phyloP scores from a whole-genome alignment of 1,139 yeast genomes.

The Sugiyamaella neomexicana region DNA sequence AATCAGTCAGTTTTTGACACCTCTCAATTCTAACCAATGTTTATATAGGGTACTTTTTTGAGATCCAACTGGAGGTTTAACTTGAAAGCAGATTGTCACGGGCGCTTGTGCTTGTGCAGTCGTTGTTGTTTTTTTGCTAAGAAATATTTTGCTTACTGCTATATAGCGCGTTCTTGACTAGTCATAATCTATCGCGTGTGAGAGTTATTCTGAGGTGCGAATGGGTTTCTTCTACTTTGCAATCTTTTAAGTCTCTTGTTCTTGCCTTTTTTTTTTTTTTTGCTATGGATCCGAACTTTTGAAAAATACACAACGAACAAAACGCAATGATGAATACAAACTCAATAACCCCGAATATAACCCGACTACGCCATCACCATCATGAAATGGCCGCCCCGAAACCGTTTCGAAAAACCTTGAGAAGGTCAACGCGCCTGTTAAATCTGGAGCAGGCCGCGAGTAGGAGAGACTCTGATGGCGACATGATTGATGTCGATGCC shows the following conservation, averaged over 20 bases:
- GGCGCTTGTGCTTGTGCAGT: not conserved
- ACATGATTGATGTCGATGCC: conserved; percentile 12
- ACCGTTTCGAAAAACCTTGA: conserved; percentile 31
- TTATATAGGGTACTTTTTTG: not conserved
- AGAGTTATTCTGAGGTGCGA: not conserved
- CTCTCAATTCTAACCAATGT: not conserved
- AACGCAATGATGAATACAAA: conserved; percentile 3
- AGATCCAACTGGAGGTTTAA: too few species aligned
- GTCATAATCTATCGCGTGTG: not conserved
- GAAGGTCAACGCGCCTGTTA: conserved; percentile 44
- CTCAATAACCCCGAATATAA: conserved; percentile 9
- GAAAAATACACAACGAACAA: too few species aligned
- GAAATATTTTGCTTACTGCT: not conserved
- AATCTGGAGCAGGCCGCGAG: conserved; percentile 42
- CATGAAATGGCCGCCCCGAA: conserved; percentile 14
- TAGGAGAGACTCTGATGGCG: conserved; percentile 8
- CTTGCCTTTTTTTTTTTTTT: not conserved
- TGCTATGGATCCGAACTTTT: too few species aligned
- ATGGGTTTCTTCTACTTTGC: not conserved
- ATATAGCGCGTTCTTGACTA: not conserved
- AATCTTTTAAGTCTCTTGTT: not conserved
- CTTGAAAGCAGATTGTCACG: not conserved
- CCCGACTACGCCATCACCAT: conserved; percentile 12
- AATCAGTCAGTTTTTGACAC: too few species aligned
- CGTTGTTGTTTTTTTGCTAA: not conserved